Evolutionary conservation across 1,139 yeast genomes (phyloP).

Genomic region (Geotrichum aggregatum): DNA sequence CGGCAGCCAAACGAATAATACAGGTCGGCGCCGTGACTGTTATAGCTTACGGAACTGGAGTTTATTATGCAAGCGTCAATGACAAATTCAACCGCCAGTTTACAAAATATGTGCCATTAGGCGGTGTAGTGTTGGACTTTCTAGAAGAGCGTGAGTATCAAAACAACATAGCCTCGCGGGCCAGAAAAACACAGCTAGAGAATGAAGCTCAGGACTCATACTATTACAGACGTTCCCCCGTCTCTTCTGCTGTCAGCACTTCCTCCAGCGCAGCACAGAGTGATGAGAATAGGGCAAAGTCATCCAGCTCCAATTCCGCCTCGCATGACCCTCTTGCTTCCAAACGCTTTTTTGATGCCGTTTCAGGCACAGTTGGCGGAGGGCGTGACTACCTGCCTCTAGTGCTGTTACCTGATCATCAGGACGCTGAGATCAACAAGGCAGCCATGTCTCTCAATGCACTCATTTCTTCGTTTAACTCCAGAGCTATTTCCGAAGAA

Average conservation of each 20-base stretch:
- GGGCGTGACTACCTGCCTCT: constrained; percentile 32
- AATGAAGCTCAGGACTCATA: constrained; percentile 13
- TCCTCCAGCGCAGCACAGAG: constrained; percentile 8
- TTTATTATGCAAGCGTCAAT: constrained; percentile 17
- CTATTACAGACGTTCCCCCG: constrained; percentile 12
- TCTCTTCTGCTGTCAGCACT: constrained; percentile 10
- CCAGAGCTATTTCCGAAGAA: constrained; percentile 30
- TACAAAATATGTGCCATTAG: constrained; percentile 30
- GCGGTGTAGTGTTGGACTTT: constrained; percentile 27
- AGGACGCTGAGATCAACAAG: constrained; percentile 28
- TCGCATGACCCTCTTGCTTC: constrained; percentile 32
- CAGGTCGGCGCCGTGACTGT: constrained; percentile 10
- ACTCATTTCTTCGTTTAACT: constrained; percentile 32
- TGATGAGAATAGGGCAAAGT: constrained; percentile 7
- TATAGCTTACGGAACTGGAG: constrained; percentile 12
- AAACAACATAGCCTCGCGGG: constrained; percentile 23
- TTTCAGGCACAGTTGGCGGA: constrained; percentile 31
- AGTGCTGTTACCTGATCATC: constrained; percentile 31
- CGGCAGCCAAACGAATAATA: constrained; percentile 2
- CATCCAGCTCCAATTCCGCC: constrained; percentile 13
- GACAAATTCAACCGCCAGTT: constrained; percentile 18
- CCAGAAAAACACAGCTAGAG: constrained; percentile 18
- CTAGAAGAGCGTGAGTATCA: constrained; percentile 31
- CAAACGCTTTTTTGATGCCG: constrained; percentile 32
- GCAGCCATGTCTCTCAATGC: constrained; percentile 33